Conservation (phyloP, 1,284 basidiomycete genomes). For the Tilletia setariae region DNA sequence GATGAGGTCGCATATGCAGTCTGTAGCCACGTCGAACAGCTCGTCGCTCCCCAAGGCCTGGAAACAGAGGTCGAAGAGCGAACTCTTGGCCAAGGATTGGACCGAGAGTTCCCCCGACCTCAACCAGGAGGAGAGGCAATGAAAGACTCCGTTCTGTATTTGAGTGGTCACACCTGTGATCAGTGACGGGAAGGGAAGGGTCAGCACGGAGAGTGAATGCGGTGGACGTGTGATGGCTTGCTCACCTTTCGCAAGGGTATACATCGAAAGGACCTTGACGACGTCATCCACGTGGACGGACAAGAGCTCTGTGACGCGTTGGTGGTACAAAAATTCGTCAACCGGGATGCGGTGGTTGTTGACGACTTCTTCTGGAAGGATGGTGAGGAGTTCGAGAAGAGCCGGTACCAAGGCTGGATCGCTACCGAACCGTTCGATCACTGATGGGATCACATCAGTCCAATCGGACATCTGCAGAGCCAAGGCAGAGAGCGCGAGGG, state of each 20-base stretch:
- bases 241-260: constrained; percentile 81
- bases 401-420: constrained; percentile 78
- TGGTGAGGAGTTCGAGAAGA: constrained; percentile 82
- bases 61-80: constrained; percentile 69
- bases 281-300: constrained; percentile 68
- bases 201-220: neutral
- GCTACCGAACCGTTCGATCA: constrained; percentile 82
- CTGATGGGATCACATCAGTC: constrained; percentile 64
- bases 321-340: constrained; percentile 71
- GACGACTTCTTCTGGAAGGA: constrained; percentile 85
- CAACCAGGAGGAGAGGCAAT: constrained; percentile 83
- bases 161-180: constrained; percentile 65
- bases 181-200: too few relatives aligned
- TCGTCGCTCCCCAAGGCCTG: constrained; percentile 60
- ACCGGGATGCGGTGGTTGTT: constrained; percentile 84
- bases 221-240: constrained; percentile 16
- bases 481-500: constrained; percentile 81
- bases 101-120: constrained; percentile 77
- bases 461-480: constrained; percentile 73
- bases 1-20: constrained; percentile 88
- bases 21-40: constrained; percentile 87
- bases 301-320: constrained; percentile 39
- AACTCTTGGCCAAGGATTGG: constrained; percentile 67
- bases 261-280: constrained; percentile 77
- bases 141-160: constrained; percentile 83